A percentile compares a stretch with the other conserved stretches of the same genome.
Evolutionary conservation across 169 alveolate genomes (phyloP).

Genomic region (Cryptosporidium ubiquitum): DNA sequence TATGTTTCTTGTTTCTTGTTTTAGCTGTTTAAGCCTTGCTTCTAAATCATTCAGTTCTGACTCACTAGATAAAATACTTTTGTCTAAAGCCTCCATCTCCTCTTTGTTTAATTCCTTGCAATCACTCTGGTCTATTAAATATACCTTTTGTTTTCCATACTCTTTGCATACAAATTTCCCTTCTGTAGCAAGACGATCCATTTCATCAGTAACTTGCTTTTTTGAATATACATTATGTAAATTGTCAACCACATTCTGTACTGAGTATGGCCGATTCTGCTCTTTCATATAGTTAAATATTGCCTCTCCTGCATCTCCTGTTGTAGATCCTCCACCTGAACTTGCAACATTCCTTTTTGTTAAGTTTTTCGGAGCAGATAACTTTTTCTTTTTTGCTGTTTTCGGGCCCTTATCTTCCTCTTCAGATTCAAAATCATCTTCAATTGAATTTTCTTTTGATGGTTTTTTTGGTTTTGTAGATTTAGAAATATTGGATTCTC

Average conservation of each 20-base stretch:
- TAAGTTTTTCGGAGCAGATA: slow-evolving; percentile 55
- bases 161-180: slow-evolving; percentile 83
- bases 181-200: slow-evolving; percentile 81
- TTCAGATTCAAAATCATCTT: background rate
- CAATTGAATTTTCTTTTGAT: slow-evolving; percentile 72
- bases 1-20: slow-evolving; percentile 61
- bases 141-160: slow-evolving; percentile 86
- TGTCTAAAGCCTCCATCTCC: slow-evolving; percentile 64
- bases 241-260: slow-evolving; percentile 83
- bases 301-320: slow-evolving; percentile 31
- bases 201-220: slow-evolving; percentile 78
- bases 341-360: slow-evolving; percentile 51
- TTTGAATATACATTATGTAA: slow-evolving; percentile 81
- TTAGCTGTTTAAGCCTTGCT: slow-evolving; percentile 17
- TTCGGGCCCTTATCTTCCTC: slow-evolving; percentile 5
- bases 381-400: background rate
- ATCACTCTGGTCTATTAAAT: slow-evolving; percentile 81
- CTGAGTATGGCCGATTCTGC: slow-evolving; percentile 84
- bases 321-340: background rate
- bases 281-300: slow-evolving; percentile 84
- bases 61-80: slow-evolving; percentile 16
- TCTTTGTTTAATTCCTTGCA: slow-evolving; percentile 70
- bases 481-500: slow-evolving; percentile 40
- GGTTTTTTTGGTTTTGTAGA: slow-evolving; percentile 46
- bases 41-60: slow-evolving; percentile 43